Conservation (phyloP, 176 grass and related monocot species). For the Luzula sylvatica region DNA sequence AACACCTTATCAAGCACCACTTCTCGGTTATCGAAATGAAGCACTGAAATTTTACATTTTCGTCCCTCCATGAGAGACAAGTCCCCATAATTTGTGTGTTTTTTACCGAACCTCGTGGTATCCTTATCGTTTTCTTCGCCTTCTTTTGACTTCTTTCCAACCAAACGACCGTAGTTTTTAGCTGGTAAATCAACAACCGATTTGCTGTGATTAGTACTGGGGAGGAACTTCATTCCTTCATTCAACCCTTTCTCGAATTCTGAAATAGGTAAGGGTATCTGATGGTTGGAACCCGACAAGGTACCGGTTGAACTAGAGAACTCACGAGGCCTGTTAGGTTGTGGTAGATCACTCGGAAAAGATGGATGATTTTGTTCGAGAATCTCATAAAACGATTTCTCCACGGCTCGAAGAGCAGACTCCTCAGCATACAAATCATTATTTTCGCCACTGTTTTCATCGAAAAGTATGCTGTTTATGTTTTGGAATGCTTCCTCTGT, state of each 20-base stretch:
- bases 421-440: conserved; percentile 25
- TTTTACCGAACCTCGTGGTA: neutral
- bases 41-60: conserved; percentile 40
- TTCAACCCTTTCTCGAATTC: conserved; percentile 5
- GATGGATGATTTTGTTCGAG: conserved; percentile 41
- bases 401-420: conserved; percentile 34
- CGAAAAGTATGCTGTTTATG: conserved; percentile 40
- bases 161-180: conserved; percentile 4
- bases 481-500: conserved; percentile 20
- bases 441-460: conserved; percentile 49
- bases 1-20: conserved; percentile 31
- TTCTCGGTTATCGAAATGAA: conserved; percentile 18
- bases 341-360: conserved; percentile 13
- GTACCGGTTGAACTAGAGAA: conserved; percentile 5
- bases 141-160: neutral
- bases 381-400: conserved; percentile 51
- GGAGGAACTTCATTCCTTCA: conserved; percentile 25
- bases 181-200: conserved; percentile 10
- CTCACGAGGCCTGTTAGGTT: neutral
- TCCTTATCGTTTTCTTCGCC: neutral
- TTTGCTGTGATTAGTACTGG: conserved; percentile 22
- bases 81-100: conserved; percentile 12
- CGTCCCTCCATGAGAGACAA: conserved; percentile 37
- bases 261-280: conserved; percentile 1
- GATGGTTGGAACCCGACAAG: neutral